Evolutionary conservation across 2,329 filamentous ascomycete genomes (phyloP).

Genomic region (Hypoxylon sp.): DNA sequence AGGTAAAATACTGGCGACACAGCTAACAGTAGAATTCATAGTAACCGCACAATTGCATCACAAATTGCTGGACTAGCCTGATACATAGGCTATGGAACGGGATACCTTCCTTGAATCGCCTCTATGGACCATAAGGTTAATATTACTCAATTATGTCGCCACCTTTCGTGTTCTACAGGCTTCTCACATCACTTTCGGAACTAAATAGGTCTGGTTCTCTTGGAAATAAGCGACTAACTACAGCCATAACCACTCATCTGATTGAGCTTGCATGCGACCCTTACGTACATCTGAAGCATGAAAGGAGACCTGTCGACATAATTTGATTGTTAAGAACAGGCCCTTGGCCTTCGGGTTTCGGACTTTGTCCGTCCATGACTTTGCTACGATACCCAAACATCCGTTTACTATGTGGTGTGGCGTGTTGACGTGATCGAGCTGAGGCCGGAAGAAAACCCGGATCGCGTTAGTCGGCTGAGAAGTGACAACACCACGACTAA

Average conservation of each 20-base stretch:
- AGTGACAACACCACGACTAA: neutral
- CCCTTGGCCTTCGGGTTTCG: neutral
- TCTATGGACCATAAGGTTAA: too few relatives aligned
- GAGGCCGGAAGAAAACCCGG: neutral
- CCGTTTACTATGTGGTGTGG: neutral
- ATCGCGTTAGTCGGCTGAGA: neutral
- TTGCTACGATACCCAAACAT: neutral
- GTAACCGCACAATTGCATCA: too few relatives aligned
- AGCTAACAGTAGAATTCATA: too few relatives aligned
- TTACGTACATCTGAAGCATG: neutral
- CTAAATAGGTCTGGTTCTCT: too few relatives aligned
- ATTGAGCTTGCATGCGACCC: neutral
- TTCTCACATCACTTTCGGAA: too few relatives aligned
- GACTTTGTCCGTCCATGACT: neutral
- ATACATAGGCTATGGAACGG: too few relatives aligned
- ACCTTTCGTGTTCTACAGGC: too few relatives aligned
- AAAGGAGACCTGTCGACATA: neutral
- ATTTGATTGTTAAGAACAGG: neutral
- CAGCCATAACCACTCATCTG: neutral
- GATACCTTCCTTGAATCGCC: too few relatives aligned
- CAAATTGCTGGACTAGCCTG: too few relatives aligned
- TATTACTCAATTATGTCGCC: too few relatives aligned
- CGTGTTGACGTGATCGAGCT: slow-evolving; percentile 14
- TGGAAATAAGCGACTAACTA: neutral
- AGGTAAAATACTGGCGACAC: too few relatives aligned